These are phyloP conservation scores for Immersiella caudata DNA, from an alignment of 495 filamentous ascomycete genomes.

Conservation along the genomic window DNA sequence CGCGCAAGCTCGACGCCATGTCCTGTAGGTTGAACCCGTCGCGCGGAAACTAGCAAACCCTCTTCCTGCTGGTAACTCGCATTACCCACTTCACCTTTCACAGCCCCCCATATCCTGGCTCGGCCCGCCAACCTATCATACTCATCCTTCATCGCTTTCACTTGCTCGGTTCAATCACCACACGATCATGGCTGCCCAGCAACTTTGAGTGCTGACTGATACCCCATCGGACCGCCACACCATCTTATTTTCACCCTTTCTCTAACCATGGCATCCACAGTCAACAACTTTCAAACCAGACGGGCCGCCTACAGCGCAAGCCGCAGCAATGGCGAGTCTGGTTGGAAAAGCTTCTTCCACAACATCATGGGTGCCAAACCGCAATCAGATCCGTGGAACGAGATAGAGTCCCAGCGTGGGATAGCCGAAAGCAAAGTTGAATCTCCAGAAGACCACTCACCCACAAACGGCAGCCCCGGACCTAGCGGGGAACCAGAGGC, in stretches of 20 bases:
- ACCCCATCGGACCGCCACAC: background rate
- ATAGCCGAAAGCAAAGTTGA: background rate
- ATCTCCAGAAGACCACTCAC: background rate
- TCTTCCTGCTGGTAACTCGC: background rate
- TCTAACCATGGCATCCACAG: conserved; percentile 9
- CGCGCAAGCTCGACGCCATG: background rate
- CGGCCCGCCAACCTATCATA: background rate
- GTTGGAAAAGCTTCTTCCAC: conserved; percentile 13
- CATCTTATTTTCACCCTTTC: background rate
- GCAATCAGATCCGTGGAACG: background rate
- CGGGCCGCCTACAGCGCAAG: conserved; percentile 8
- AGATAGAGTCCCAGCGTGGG: background rate
- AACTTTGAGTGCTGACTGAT: background rate
- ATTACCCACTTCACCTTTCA: background rate
- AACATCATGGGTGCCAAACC: conserved; percentile 6
- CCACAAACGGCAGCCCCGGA: background rate
- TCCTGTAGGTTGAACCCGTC: background rate
- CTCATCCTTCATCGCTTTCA: background rate
- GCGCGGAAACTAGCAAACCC: background rate
- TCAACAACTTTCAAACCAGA: conserved; percentile 12
- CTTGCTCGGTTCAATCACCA: background rate
- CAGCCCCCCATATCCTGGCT: background rate
- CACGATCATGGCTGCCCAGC: background rate
- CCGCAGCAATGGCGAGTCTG: conserved; percentile 7
- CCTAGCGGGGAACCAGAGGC: background rate